Evolutionary conservation across 441 rosid genomes (phyloP).

Genomic region (Raphanus hybrid): DNA sequence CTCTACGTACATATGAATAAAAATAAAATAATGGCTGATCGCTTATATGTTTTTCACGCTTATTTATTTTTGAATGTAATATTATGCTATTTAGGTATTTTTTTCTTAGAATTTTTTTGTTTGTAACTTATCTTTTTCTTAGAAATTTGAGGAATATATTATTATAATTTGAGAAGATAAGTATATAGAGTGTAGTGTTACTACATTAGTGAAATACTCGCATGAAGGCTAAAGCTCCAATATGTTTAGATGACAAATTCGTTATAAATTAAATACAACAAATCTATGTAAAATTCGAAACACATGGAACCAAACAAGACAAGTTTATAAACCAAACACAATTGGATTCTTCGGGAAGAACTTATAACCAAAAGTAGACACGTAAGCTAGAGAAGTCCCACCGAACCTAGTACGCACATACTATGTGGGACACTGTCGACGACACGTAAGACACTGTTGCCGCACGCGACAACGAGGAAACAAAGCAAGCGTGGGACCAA

Average conservation of each 20-base stretch:
- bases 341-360: constrained; percentile 20
- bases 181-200: not conserved
- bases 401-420: constrained; percentile 40
- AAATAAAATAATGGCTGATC: not conserved
- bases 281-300: constrained; percentile 1
- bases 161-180: not conserved
- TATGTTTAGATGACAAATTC: not conserved
- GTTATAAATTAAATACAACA: not conserved
- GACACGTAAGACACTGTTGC: constrained; percentile 50
- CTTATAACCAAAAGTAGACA: constrained; percentile 26
- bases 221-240: not conserved
- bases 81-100: not conserved
- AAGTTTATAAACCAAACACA: constrained; percentile 30
- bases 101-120: not conserved
- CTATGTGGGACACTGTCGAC: constrained; percentile 39
- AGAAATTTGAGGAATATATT: not conserved
- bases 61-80: not conserved
- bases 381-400: constrained; percentile 38
- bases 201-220: not conserved
- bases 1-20: not conserved
- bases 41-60: not conserved
- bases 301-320: constrained; percentile 19
- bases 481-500: constrained; percentile 29
- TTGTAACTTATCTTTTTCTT: not conserved
- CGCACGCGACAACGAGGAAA: constrained; percentile 41